These are phyloP conservation scores for Polyrhizophydium stewartii DNA, from an alignment of 371 early-diverging fungal species.

Conservation along the genomic window DNA sequence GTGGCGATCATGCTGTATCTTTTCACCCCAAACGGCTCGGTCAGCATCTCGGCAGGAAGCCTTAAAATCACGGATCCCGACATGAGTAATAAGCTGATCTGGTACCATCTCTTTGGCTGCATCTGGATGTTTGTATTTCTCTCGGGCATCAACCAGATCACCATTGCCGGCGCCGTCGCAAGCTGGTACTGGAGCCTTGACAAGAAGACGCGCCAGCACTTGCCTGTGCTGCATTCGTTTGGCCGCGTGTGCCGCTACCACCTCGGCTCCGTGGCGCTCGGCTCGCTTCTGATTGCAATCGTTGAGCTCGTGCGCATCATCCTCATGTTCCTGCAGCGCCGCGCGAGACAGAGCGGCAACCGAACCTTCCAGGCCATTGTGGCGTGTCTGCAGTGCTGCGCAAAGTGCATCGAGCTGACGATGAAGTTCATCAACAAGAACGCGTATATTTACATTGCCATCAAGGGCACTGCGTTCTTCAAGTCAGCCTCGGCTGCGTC, in stretches of 20 bases:
- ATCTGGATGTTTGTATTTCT: constrained; percentile 43
- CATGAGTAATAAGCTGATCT: constrained; percentile 10
- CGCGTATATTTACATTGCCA: constrained; percentile 52
- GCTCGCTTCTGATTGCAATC: constrained; percentile 45
- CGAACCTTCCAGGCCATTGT: constrained; percentile 26
- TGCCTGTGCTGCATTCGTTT: constrained; percentile 30
- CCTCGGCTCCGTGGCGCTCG: constrained; percentile 51
- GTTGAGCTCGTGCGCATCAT: constrained; percentile 38
- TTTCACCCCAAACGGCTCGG: constrained; percentile 9
- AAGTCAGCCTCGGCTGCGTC: constrained; percentile 33
- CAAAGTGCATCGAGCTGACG: constrained; percentile 30
- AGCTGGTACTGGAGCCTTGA: constrained; percentile 51
- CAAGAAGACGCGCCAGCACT: constrained; percentile 17
- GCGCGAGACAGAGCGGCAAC: constrained; percentile 19
- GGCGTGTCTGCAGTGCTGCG: constrained; percentile 45
- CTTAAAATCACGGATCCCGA: constrained; percentile 1
- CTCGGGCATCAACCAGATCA: constrained; percentile 37
- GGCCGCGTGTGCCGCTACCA: constrained; percentile 41
- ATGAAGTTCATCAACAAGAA: constrained; percentile 52
- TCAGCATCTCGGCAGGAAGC: constrained; percentile 7
- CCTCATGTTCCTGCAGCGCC: constrained; percentile 20
- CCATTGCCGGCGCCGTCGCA: constrained; percentile 47
- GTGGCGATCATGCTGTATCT: constrained; percentile 22
- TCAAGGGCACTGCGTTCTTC: constrained; percentile 48
- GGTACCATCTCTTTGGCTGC: constrained; percentile 44